Conservation (phyloP, 441 rosid species). For the Aquilaria agallochum region DNA sequence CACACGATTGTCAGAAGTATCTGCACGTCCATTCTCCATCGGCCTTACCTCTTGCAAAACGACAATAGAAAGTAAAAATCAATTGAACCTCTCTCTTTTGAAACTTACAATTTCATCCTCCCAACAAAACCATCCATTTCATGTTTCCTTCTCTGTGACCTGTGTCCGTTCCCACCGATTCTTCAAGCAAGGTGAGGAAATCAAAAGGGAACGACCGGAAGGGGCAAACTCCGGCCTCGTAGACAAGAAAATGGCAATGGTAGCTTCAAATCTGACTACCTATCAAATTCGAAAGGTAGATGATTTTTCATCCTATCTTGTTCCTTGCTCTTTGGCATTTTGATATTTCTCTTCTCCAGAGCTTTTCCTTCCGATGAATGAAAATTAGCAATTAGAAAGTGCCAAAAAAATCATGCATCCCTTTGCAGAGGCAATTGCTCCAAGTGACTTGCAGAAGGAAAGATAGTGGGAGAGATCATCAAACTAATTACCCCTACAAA, state of each 20-base stretch:
- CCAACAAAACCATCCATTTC: neutral
- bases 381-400: neutral
- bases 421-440: conserved; percentile 29
- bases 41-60: neutral
- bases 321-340: neutral
- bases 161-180: neutral
- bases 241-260: conserved; percentile 44
- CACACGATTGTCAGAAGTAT: conserved; percentile 6
- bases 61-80: neutral
- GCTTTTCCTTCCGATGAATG: neutral
- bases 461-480: conserved; percentile 56
- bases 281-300: conserved; percentile 48
- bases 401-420: neutral
- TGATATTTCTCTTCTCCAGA: neutral
- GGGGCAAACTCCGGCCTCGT: neutral
- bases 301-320: neutral
- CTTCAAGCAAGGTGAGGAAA: conserved; percentile 1
- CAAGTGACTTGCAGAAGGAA: conserved; percentile 58
- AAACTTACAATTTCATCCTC: neutral
- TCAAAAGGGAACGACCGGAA: conserved; percentile 4
- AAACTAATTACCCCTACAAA: conserved; percentile 49
- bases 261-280: conserved; percentile 32
- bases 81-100: neutral
- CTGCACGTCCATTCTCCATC: neutral
- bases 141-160: conserved; percentile 3